Percentiles rank a stretch among this genome's conserved stretches.
These are phyloP conservation scores for Blastocystis sp. DNA, from an alignment of 352 stramenopile genomes.

Conservation along the genomic window DNA sequence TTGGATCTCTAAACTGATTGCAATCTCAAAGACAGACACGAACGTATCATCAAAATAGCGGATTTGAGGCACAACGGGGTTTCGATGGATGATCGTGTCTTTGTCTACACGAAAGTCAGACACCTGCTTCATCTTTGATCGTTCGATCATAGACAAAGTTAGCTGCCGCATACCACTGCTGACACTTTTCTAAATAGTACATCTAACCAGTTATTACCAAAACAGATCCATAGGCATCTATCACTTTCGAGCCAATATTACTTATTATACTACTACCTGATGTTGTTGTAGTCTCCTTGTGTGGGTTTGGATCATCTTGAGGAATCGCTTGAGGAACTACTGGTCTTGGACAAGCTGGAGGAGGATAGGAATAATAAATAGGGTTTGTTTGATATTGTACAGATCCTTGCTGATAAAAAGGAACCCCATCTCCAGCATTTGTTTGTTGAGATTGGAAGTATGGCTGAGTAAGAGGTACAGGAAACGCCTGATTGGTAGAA, in stretches of 20 bases:
- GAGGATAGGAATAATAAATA: too few species aligned
- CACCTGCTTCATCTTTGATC: conserved; percentile 41
- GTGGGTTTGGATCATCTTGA: too few species aligned
- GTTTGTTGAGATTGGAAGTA: too few species aligned
- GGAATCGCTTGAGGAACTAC: too few species aligned
- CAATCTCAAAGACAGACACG: conserved; percentile 25
- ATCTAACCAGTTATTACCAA: background rate
- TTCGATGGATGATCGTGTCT: background rate
- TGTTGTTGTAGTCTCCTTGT: too few species aligned
- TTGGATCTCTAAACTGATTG: conserved; percentile 15
- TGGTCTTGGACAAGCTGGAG: too few species aligned
- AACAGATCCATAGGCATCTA: background rate
- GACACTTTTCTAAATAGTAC: background rate
- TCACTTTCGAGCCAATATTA: background rate
- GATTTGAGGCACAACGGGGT: background rate
- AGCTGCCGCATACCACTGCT: background rate
- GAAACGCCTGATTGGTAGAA: too few species aligned
- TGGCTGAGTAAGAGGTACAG: too few species aligned
- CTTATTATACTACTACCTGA: background rate
- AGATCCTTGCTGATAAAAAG: too few species aligned
- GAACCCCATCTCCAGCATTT: too few species aligned
- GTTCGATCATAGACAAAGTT: background rate
- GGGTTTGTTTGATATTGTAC: too few species aligned
- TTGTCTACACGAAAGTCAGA: background rate
- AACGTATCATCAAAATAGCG: conserved; percentile 43